Conservation (phyloP, 148 eudicot genomes). For the Suaeda aralocaspica region DNA sequence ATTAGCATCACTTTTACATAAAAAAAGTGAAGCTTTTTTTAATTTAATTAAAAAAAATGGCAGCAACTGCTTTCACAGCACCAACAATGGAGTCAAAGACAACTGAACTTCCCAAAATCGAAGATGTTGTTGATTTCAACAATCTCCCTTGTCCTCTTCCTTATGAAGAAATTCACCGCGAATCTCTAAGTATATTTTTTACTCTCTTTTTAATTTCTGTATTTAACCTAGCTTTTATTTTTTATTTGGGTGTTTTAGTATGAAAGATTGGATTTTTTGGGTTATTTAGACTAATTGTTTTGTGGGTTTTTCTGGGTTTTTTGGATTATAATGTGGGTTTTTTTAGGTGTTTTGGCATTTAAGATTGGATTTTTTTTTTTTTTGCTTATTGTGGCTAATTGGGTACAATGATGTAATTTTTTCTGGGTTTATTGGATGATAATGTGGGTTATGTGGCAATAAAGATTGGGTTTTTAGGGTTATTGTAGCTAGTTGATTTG, state of each 20-base stretch:
- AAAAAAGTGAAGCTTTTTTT: conserved; percentile 3
- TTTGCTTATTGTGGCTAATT: too few relatives aligned
- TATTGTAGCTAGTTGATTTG: too few relatives aligned
- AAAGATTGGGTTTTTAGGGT: too few relatives aligned
- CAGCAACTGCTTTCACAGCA: conserved; percentile 24
- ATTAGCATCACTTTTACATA: neutral
- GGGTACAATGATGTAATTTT: too few relatives aligned
- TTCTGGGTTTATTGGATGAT: too few relatives aligned
- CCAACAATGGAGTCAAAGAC: conserved; percentile 21
- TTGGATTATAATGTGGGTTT: neutral
- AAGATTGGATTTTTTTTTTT: too few relatives aligned
- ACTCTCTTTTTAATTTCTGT: neutral
- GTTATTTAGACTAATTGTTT: neutral
- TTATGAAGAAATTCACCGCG: conserved; percentile 87
- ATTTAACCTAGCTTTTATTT: neutral
- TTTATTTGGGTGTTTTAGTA: neutral
- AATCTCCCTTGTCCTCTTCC: conserved; percentile 84
- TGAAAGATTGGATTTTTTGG: neutral
- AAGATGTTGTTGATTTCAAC: conserved; percentile 64
- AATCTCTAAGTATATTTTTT: conserved; percentile 59
- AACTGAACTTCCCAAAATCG: conserved; percentile 30
- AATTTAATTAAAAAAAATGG: conserved; percentile 21
- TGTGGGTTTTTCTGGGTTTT: neutral
- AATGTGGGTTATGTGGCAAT: too few relatives aligned
- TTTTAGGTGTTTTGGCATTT: neutral